phyloP scores from a whole-genome alignment of 1,139 yeast species.

The Wickerhamomyces sp. region DNA sequence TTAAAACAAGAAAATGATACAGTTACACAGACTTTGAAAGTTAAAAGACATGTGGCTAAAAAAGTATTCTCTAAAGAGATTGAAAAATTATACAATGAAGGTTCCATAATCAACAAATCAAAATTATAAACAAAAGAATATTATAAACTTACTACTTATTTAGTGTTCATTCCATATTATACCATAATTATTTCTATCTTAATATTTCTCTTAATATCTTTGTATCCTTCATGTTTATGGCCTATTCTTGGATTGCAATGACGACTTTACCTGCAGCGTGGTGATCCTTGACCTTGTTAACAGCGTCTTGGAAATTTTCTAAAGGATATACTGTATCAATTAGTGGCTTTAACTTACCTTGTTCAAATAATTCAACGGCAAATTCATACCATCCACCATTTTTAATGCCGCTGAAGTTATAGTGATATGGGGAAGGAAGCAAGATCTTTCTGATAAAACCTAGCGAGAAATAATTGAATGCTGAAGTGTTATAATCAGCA shows the following conservation, averaged over 20 bases:
- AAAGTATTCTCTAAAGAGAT: slow-evolving; percentile 36
- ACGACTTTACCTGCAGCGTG: slow-evolving; percentile 64
- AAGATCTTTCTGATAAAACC: slow-evolving; percentile 60
- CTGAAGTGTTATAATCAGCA: slow-evolving; percentile 22
- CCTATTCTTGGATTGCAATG: slow-evolving; percentile 31
- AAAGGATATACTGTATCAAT: slow-evolving; percentile 53
- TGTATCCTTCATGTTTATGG: background rate
- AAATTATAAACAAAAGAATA: background rate
- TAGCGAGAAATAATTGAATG: slow-evolving; percentile 6
- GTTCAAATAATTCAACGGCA: slow-evolving; percentile 35
- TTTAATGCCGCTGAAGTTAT: slow-evolving; percentile 21
- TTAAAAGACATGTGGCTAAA: slow-evolving; percentile 46
- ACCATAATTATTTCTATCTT: too few relatives aligned
- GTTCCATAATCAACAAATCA: slow-evolving; percentile 6
- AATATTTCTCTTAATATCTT: too few relatives aligned
- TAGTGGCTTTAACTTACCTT: slow-evolving; percentile 38
- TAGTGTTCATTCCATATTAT: too few relatives aligned
- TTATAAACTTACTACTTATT: background rate
- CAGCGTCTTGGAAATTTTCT: slow-evolving; percentile 46
- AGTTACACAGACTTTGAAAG: slow-evolving; percentile 52
- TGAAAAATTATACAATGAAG: slow-evolving; percentile 42
- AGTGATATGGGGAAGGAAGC: slow-evolving; percentile 38
- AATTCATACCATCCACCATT: slow-evolving; percentile 27
- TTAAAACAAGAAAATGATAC: slow-evolving; percentile 46
- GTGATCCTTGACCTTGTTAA: slow-evolving; percentile 40